These are phyloP conservation scores for Endoconidiophora laricicola DNA, from an alignment of 2,329 filamentous ascomycete genomes.

Conservation along the genomic window DNA sequence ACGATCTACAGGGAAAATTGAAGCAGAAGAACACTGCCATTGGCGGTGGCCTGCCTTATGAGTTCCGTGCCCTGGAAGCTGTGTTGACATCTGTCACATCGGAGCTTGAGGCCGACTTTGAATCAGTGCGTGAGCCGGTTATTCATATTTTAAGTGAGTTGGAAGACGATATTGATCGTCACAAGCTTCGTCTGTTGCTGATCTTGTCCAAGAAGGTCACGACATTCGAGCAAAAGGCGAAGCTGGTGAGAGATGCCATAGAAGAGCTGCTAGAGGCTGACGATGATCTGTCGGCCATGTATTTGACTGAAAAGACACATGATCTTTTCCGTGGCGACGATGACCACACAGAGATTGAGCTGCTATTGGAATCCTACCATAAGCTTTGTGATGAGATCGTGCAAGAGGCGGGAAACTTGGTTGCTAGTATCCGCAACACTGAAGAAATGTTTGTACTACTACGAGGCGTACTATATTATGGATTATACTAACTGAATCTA, in stretches of 20 bases:
- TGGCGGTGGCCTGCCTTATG: constrained; percentile 59
- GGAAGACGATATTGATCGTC: constrained; percentile 90
- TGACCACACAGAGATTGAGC: constrained; percentile 91
- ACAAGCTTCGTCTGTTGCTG: constrained; percentile 78
- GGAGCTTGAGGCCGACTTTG: constrained; percentile 85
- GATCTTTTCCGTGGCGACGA: constrained; percentile 59
- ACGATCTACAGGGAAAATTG: constrained; percentile 84
- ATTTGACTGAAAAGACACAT: constrained; percentile 72
- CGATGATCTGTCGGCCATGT: constrained; percentile 89
- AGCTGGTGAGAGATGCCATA: constrained; percentile 83
- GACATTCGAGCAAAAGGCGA: constrained; percentile 94
- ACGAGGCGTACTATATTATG: background rate
- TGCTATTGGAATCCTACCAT: constrained; percentile 92
- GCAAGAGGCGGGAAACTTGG: constrained; percentile 81
- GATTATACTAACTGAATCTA: constrained; percentile 16
- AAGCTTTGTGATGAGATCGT: constrained; percentile 97
- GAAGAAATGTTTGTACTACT: constrained; percentile 69
- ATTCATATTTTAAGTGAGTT: constrained; percentile 76
- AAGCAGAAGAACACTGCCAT: constrained; percentile 45
- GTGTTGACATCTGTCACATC: constrained; percentile 87
- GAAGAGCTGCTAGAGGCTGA: constrained; percentile 92
- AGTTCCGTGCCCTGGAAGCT: constrained; percentile 89
- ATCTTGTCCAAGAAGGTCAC: constrained; percentile 91
- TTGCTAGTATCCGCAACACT: constrained; percentile 90
- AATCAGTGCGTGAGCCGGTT: constrained; percentile 82